phyloP scores from a whole-genome alignment of 108 stramenopile species.

The Skeletonema costatum region DNA sequence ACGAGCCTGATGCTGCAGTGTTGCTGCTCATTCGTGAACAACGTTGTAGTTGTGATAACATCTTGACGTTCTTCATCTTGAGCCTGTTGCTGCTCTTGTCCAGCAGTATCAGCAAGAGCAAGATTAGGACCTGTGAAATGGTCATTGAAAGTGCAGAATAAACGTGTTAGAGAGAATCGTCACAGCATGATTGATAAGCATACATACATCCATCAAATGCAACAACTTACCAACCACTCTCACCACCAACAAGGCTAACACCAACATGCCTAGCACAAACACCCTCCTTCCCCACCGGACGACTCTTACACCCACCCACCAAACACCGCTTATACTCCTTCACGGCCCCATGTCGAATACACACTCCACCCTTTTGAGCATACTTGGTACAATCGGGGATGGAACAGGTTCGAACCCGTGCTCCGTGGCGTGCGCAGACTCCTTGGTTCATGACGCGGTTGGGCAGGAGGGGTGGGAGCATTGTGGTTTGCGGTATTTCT shows the following conservation, averaged over 20 bases:
- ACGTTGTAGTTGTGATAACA: neutral
- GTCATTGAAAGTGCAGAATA: neutral
- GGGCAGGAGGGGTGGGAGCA: too few species aligned
- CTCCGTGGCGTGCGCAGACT: too few species aligned
- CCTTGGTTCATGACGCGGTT: too few species aligned
- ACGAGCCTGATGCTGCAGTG: neutral
- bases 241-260: neutral
- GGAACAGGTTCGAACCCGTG: too few species aligned
- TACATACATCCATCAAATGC: neutral
- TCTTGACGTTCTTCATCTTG: neutral
- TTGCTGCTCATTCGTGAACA: neutral
- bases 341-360: too few species aligned
- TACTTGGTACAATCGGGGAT: too few species aligned
- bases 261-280: neutral
- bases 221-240: neutral
- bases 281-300: neutral
- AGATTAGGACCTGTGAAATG: neutral
- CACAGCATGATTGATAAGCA: neutral
- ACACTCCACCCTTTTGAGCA: too few species aligned
- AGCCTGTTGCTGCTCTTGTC: neutral
- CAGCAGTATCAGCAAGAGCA: neutral
- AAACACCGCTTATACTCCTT: too few species aligned
- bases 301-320: neutral
- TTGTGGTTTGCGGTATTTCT: too few species aligned
- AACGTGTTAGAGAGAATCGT: neutral